Base-by-base conservation (phyloP, 768 basidiomycete genomes). In the Solioccasus polychromus region DNA sequence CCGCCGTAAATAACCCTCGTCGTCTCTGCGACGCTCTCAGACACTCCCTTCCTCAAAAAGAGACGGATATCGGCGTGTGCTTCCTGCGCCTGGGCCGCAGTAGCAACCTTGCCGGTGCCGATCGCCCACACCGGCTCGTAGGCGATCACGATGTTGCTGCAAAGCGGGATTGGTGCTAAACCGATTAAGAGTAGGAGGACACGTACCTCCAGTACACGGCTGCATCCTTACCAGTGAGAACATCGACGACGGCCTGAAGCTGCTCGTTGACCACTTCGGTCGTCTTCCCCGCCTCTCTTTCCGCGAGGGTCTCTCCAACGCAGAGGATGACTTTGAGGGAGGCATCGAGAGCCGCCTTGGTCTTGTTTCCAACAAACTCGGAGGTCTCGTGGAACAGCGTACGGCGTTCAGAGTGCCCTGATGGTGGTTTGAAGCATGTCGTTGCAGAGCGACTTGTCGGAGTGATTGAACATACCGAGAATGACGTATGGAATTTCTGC, bases 41-140 rank as follows among this genome's bases (percentile, higher is more conserved):
- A 87, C 34, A 97, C 80, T 6, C 73, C 71, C 50, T 68, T 73
- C 35, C 73, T 61, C 54, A 98, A 72, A 72, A 82, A 96, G 10
- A 71, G 58, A 55, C 96, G 88, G 59, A 94, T 84, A 48, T 85
- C 80, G 30, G 76, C 78, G 61, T 99, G 96, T 3, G 89, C 82
- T 32, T 93, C 88, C 69, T 98, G 95, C 1, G 96, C 96, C 72
- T 97, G 88, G n/a, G 73, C 75, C 1, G 88, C 74, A 25, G 90
- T 90, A 35, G 95, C 95, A 42, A 96, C 94, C 67, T 88, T 95
- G 52, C 95, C 95, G 11, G 95, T 97, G 35, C 96, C 96, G 66
- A 98, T 98, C 26, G 96, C 95, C 95, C 96, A 98, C 15, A 98
- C 91, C 34, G 93, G 91, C 67, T 95, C 92, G 67, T 94, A 99